Evolutionary conservation across 164 flowering plant species (phyloP).

Genomic region (Macadamia tetraphylla): DNA sequence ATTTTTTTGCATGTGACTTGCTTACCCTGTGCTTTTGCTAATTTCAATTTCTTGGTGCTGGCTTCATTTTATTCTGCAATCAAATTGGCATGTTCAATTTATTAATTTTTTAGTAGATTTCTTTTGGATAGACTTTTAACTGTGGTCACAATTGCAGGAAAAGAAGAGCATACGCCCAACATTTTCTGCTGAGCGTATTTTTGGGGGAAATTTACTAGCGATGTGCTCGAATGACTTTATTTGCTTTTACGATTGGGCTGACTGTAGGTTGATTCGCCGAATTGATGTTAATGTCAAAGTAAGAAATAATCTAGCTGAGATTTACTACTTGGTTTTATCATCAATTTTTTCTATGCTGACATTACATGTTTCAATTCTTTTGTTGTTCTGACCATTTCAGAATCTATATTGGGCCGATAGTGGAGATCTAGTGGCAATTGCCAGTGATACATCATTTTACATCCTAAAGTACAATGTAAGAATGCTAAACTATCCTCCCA

Average conservation of each 20-base stretch:
- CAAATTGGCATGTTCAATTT: neutral
- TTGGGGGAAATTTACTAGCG: conserved; percentile 82
- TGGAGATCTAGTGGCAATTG: conserved; percentile 91
- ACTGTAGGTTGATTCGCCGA: conserved; percentile 84
- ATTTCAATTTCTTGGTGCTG: too few species aligned
- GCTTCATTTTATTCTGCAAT: too few species aligned
- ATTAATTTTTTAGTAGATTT: neutral
- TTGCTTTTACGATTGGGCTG: conserved; percentile 98
- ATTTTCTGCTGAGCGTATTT: conserved; percentile 88
- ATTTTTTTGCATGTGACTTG: too few species aligned
- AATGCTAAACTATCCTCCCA: neutral
- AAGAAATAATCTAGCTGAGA: conserved; percentile 12
- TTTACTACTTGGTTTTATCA: neutral
- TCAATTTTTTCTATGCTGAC: neutral
- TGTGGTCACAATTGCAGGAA: conserved; percentile 55
- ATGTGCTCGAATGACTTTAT: conserved; percentile 98
- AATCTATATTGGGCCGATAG: conserved; percentile 99
- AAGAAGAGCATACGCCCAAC: conserved; percentile 87
- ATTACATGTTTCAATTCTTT: conserved; percentile 4
- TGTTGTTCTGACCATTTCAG: conserved; percentile 32
- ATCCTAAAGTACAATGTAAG: conserved; percentile 93
- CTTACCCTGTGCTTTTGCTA: too few species aligned
- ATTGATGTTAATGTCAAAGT: conserved; percentile 96
- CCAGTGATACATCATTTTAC: conserved; percentile 88
- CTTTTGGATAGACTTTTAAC: conserved; percentile 3